Evolutionary conservation across 108 stramenopile species (phyloP), one percentile per base, ranked within the genome.

Genomic region (Skeletonema grethae): DNA sequence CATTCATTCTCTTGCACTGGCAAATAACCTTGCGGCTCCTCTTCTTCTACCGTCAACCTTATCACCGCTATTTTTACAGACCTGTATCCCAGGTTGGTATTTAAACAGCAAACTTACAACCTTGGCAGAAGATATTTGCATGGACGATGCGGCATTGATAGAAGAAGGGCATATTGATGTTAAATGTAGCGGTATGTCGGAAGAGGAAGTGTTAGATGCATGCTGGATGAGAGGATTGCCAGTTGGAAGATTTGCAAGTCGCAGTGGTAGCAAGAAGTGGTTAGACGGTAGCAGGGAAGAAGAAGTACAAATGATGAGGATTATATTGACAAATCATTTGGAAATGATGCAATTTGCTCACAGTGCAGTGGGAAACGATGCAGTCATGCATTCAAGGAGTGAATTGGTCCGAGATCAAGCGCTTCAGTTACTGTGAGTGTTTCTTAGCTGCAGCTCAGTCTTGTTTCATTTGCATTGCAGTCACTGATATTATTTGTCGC

Each of bases 161-260:
- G 65, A 78, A 38, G 77, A 78, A 24, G 76, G 76, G 12, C 63
- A 69, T 24, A 9, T 45, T 1, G 61, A 61, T 15, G 56, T 36
- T 16, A 43, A 41, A 38, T 77, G 68, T 29, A 30, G 4, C 5
- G 67, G 48, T 0, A 57, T 77, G 76, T 70, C 65, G 0, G 73
- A 73, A 39, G 65, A 60, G 11, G 73, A 73, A n/a, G 45, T 73
- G 1, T 65, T 73, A 39, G 73, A 73, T 24, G 73, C 73, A 4
- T 73, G 73, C 22, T 73, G 73, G 64, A 10, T 73, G 13, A 63
- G 73, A 34, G 65, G 65, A 32, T 66, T 73, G 58, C 73, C 73
- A 2, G 13, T 73, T 0, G 70, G 70, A 25, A 39, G 61, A 13
- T 71, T 71, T 48, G 72, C 38, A 5, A 62, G 0, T 22, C 0